Evolutionary conservation across 1,139 yeast species (phyloP), one percentile per base, ranked within the genome.

Genomic region (Candida glucosophila): DNA sequence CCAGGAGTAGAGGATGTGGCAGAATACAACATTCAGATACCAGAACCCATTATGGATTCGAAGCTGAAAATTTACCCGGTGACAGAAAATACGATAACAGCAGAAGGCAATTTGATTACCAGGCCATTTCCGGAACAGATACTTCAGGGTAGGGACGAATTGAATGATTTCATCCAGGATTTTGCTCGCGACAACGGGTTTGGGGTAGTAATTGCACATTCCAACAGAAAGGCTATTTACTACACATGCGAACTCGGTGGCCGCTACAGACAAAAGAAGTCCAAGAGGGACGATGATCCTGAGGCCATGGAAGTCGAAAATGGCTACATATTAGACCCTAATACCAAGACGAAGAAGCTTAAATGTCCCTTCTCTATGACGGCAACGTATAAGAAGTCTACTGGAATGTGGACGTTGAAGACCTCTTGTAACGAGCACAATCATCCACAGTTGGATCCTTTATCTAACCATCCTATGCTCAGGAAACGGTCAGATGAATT

Each of bases 221-320:
- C 74, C 14, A 71, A 71, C 44, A 64, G 60, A 33, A 71, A 71
- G 44, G 77, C 77, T 20, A 71, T 71, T 33, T 71, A 71, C 44
- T 71, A 68, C 44, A 70, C 76, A n/a, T 71, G 77, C 44, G 77
- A 70, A 46, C 52, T 70, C 24, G 77, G 77, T 22, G 77, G 77
- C 14, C 55, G 69, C 22, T 70, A 70, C 41, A 55, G 77, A 32
- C 75, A 68, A 40, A 70, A 70, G 40, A 66, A 67, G 45, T 54
- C 57, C 32, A 60, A 58, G 35, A 49, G 54, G 39, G 52, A 42
- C 38, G 48, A 30, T 37, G 47, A 30, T 15, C 27, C 40, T 28
- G 32, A 43, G 40, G 37, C 43, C 21, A 43, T 46, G 15, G 64
- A 51, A 23, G 43, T 49, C 17, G 62, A 53, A 20, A 56, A 54